A percentile compares a stretch with the other conserved stretches of the same genome.
Evolutionary conservation across 345 rosid species (phyloP).

Genomic region (Populus deltoides): DNA sequence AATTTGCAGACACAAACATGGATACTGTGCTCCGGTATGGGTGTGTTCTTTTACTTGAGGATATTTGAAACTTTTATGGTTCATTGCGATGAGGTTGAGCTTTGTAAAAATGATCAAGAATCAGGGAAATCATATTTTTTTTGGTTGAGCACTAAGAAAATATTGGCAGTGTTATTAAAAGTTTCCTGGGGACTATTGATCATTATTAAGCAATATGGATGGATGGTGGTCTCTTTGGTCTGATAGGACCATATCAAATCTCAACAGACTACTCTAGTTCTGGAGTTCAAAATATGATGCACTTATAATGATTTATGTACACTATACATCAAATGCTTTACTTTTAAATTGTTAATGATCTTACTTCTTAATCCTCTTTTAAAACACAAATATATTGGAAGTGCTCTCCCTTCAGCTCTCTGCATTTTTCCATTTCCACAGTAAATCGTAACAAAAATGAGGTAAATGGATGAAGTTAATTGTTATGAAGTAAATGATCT

Average conservation of each 20-base stretch:
- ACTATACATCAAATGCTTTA: neutral
- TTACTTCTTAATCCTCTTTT: neutral
- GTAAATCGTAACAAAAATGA: neutral
- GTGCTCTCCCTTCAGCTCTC: neutral
- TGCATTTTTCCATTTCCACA: neutral
- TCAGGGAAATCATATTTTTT: neutral
- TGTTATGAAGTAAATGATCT: neutral
- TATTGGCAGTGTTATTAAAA: neutral
- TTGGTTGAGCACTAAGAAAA: neutral
- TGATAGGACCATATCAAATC: neutral
- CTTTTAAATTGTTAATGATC: neutral
- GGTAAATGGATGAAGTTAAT: neutral
- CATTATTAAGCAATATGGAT: neutral
- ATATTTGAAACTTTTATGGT: neutral
- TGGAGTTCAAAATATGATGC: neutral
- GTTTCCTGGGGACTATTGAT: neutral
- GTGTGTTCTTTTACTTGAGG: neutral
- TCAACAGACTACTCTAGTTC: neutral
- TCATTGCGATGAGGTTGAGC: neutral
- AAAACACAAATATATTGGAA: neutral
- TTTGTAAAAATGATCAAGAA: neutral
- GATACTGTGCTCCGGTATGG: neutral
- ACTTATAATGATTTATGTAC: no score
- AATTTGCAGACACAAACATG: neutral
- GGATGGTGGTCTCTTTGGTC: neutral